phyloP scores from a whole-genome alignment of 495 filamentous ascomycete genomes.

The Clavariopsis aquatica region DNA sequence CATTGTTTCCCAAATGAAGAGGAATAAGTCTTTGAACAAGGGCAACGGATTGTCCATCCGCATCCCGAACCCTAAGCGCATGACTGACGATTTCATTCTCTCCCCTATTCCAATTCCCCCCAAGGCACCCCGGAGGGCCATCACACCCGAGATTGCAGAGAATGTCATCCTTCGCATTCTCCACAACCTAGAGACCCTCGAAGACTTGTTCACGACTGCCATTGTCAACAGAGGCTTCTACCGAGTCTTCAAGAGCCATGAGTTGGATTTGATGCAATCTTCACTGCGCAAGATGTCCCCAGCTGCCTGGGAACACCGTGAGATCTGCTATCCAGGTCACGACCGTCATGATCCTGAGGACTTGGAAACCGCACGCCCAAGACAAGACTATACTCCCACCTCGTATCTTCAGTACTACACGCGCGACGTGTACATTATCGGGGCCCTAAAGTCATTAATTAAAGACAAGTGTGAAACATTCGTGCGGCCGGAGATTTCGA shows the following conservation, averaged over 20 bases:
- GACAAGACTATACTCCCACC: slow-evolving; percentile 57
- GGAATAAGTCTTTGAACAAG: slow-evolving; percentile 15
- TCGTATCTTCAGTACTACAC: slow-evolving; percentile 59
- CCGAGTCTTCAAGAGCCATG: slow-evolving; percentile 61
- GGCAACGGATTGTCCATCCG: slow-evolving; percentile 19
- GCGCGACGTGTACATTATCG: slow-evolving; percentile 60
- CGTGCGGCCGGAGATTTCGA: slow-evolving; percentile 59
- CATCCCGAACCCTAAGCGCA: slow-evolving; percentile 25
- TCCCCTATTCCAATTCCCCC: slow-evolving; percentile 29
- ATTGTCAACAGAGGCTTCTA: slow-evolving; percentile 62
- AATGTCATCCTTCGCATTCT: slow-evolving; percentile 56
- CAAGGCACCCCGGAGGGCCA: slow-evolving; percentile 10
- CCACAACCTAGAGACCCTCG: slow-evolving; percentile 52
- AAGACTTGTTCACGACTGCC: slow-evolving; percentile 61
- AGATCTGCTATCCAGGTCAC: slow-evolving; percentile 60
- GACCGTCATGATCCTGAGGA: slow-evolving; percentile 51
- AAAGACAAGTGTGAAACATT: slow-evolving; percentile 60
- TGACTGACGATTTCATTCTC: slow-evolving; percentile 24
- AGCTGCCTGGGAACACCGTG: slow-evolving; percentile 66
- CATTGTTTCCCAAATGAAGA: slow-evolving; percentile 25
- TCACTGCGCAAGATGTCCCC: slow-evolving; percentile 59
- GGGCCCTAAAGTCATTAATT: slow-evolving; percentile 61
- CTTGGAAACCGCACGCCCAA: slow-evolving; percentile 49
- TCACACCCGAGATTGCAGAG: slow-evolving; percentile 52
- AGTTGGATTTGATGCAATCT: slow-evolving; percentile 58